These are phyloP conservation scores for Plantago major DNA, from an alignment of 257 asterid genomes.

Conservation along the genomic window DNA sequence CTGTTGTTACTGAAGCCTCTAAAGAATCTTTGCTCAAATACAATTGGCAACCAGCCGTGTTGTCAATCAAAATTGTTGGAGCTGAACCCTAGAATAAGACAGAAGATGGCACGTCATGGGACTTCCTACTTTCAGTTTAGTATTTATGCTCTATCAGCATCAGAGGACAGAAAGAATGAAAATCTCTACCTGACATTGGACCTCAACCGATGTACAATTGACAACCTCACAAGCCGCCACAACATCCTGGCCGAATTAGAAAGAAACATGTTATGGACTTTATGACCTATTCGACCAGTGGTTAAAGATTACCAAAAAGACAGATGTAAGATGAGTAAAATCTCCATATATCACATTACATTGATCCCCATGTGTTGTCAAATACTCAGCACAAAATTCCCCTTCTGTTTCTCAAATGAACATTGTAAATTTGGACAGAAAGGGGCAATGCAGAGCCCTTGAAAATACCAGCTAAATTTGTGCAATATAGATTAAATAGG, in stretches of 20 bases:
- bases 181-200: slow-evolving; percentile 82
- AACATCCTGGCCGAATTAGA: slow-evolving; percentile 62
- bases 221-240: slow-evolving; percentile 99
- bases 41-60: slow-evolving; percentile 90
- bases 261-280: slow-evolving; percentile 21
- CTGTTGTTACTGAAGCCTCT: slow-evolving; percentile 80
- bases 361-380: too few species aligned
- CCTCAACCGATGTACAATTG: slow-evolving; percentile 80
- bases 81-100: slow-evolving; percentile 66
- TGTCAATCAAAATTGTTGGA: slow-evolving; percentile 92
- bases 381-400: too few species aligned
- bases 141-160: not conserved
- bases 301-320: too few species aligned
- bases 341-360: too few species aligned
- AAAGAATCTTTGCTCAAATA: slow-evolving; percentile 85
- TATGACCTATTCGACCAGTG: not conserved
- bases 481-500: too few species aligned
- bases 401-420: too few species aligned
- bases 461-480: too few species aligned
- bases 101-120: too few species aligned
- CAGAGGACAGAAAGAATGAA: not conserved
- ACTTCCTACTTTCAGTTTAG: slow-evolving; percentile 9
- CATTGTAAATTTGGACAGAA: too few species aligned
- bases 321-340: too few species aligned
- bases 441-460: too few species aligned